A percentile compares a stretch with the other conserved stretches of the same genome.
phyloP scores from a whole-genome alignment of 257 asterid species.

The Haberlea rhodopensis region DNA sequence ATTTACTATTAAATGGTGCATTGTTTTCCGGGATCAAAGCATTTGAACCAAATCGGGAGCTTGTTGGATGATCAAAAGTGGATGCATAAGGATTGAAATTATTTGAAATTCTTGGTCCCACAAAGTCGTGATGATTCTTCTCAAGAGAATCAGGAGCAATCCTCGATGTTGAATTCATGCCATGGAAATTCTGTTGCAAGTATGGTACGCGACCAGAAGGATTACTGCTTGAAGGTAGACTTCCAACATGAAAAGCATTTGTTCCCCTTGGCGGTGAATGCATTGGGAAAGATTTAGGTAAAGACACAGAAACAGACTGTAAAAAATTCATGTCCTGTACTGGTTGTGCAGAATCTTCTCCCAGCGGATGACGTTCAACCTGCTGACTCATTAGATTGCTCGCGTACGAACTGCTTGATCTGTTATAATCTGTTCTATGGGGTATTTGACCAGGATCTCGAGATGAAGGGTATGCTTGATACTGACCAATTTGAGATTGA shows the following conservation, averaged over 20 bases:
- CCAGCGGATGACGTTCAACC: constrained; percentile 31
- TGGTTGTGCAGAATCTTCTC: constrained; percentile 38
- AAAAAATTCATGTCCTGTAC: constrained; percentile 34
- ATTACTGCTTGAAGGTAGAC: constrained; percentile 39
- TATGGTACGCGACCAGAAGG: constrained; percentile 36
- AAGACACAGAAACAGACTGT: constrained; percentile 37
- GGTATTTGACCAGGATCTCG: constrained; percentile 38
- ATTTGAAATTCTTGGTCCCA: constrained; percentile 47
- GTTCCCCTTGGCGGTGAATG: constrained; percentile 39
- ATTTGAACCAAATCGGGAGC: constrained; percentile 49
- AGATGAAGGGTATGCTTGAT: constrained; percentile 38
- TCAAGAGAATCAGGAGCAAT: constrained; percentile 44
- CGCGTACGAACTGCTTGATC: constrained; percentile 35
- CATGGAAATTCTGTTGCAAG: constrained; percentile 39
- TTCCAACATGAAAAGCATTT: constrained; percentile 39
- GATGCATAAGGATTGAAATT: constrained; percentile 72
- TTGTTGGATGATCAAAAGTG: constrained; percentile 60
- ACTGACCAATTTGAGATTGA: constrained; percentile 42
- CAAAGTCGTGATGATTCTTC: constrained; percentile 42
- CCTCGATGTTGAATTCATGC: constrained; percentile 41
- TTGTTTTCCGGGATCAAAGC: constrained; percentile 41
- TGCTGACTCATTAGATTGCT: constrained; percentile 39
- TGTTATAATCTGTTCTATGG: constrained; percentile 33
- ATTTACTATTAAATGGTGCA: constrained; percentile 30
- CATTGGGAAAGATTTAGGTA: constrained; percentile 34